Evolutionary conservation across 768 basidiomycete species (phyloP), one percentile per base, ranked within the genome.

Genomic region (Lactarius quietus): DNA sequence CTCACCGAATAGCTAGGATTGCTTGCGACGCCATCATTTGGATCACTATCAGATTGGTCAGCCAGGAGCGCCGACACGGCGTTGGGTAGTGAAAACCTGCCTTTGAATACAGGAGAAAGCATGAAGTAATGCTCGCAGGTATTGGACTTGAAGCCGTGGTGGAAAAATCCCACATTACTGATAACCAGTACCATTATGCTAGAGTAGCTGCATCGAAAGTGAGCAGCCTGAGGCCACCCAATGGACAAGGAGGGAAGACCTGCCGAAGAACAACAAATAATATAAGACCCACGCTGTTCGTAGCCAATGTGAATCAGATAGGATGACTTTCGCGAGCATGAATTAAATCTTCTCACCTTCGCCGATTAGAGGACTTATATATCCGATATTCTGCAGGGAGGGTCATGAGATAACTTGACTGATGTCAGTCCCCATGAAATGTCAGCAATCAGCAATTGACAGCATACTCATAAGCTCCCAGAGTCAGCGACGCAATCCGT

Each of bases 1-100:
- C 74, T 53, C 72, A 85, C 87, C 87, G 80, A 57, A 86, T 73
- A 12, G 82, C 87, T 41, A 90, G 71, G 61, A 90, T 88, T 9
- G 81, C 75, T 71, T 90, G 87, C 5, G 87, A 88, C 48, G 86
- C 76, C 82, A 85, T 84, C 0, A 78, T 76, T 73, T 89, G 88
- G 6, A 87, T 20, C 6, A 84, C 88, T 89, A 41, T 2, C 35
- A 31, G 28, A 31, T n/a, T 7, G 3, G 5, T 41, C 14, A 61
- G 38, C 6, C n/a, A 23, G 3, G 55, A 15, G 48, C 15, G 4
- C 2, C n/a, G 17, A 6, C 3, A 23, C 2, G 33, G 15, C 53
- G 18, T 59, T 10, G 26, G 53, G 35, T 8, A 39, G 8, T 36
- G 48, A 48, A 48, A 38, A 29, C 76, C 45, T 53, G 85, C 88